These are phyloP conservation scores for Podospora anserina DNA, from an alignment of 495 filamentous ascomycete genomes.

Conservation along the genomic window DNA sequence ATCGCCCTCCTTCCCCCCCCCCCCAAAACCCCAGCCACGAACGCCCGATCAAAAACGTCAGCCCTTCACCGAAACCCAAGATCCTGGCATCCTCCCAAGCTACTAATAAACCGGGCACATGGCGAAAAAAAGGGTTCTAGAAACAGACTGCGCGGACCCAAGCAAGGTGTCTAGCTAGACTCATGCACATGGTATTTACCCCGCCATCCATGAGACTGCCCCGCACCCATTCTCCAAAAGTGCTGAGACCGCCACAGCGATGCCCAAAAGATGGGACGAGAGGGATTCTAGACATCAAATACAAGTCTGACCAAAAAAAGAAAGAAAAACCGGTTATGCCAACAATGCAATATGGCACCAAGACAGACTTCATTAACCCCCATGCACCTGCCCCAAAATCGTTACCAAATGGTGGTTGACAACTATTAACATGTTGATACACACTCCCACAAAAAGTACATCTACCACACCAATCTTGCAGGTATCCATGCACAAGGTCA, in stretches of 20 bases:
- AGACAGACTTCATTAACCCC: neutral
- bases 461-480: neutral
- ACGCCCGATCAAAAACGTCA: neutral
- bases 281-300: no score
- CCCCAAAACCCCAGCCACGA: neutral
- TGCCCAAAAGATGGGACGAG: no score
- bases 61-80: neutral
- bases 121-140: neutral
- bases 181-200: no score
- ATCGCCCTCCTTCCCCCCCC: neutral
- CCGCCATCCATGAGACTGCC: no score
- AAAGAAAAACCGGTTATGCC: neutral
- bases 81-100: neutral
- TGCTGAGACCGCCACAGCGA: no score
- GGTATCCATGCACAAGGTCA: conserved; percentile 24
- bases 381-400: neutral
- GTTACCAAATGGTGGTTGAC: neutral
- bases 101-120: no score
- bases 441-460: conserved; percentile 6
- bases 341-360: neutral
- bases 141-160: neutral
- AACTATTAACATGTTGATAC: conserved; percentile 1
- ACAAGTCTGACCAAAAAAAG: no score
- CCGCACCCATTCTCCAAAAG: no score
- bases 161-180: no score